Conservation (phyloP, 441 rosid genomes). For the Mallotus repandus region DNA sequence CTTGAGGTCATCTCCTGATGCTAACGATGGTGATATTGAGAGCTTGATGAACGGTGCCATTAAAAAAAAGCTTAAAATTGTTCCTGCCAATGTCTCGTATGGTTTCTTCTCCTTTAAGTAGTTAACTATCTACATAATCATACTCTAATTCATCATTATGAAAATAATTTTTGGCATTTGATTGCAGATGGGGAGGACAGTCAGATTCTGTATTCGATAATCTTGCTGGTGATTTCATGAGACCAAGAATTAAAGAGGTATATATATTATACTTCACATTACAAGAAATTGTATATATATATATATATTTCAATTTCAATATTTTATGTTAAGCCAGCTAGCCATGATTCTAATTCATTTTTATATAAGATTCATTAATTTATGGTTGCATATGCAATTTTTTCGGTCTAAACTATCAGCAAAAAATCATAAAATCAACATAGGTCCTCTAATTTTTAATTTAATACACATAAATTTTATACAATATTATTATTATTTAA, state of each 20-base stretch:
- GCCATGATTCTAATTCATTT: too few relatives aligned
- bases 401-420: too few relatives aligned
- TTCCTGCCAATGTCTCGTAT: constrained; percentile 61
- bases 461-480: too few relatives aligned
- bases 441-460: too few relatives aligned
- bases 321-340: too few relatives aligned
- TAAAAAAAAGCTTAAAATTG: constrained; percentile 66
- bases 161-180: not conserved
- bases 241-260: constrained; percentile 68
- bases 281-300: not conserved
- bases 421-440: too few relatives aligned
- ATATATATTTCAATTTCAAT: too few relatives aligned
- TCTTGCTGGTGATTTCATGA: constrained; percentile 73
- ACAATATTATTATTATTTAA: too few relatives aligned
- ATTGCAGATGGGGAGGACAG: constrained; percentile 76
- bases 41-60: constrained; percentile 69
- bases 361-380: too few relatives aligned
- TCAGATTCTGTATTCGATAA: constrained; percentile 45
- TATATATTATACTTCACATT: not conserved
- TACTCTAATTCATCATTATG: not conserved
- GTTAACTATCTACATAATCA: not conserved
- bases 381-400: too few relatives aligned
- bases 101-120: constrained; percentile 17
- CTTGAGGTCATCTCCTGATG: constrained; percentile 32
- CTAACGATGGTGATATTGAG: constrained; percentile 37